Base-by-base conservation (phyloP, 257 asterid genomes). In the Nemophila menziesii region DNA sequence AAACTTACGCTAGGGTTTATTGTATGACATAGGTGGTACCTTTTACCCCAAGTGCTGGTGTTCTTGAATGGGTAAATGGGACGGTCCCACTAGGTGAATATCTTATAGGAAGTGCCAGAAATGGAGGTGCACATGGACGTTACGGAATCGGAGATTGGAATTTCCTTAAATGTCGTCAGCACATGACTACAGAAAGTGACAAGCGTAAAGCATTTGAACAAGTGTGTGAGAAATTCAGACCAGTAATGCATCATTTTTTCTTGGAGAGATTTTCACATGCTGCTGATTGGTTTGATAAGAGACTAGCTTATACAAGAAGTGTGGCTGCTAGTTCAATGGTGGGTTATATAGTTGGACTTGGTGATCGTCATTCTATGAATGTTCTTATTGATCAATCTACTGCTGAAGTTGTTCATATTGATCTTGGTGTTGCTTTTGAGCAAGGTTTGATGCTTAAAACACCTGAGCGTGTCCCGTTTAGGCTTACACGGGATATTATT, bases 281-380 rank as follows among this genome's bases (percentile, higher is more conserved):
- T 39, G 84, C 94, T 48, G 94, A 89, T 58, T 89, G 98, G 95
- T 89, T 89, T 74, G 95, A 89, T 50, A 89, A 83, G 77, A 78
- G 95, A 64, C 92, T 89, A 61, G 92, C 94, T 53, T 89, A 78
- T 62, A 78, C 98, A 42, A 81, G 95, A 70, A 89, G 98, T 22
- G 95, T 89, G 56, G 98, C 98, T 12, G 87, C 98, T 41, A 89
- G 95, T 80, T 89, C 98, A 63, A 89, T 89, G 98, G 98, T 89
- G 46, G 98, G 95, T 68, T 89, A 89, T 77, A 89, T 84, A 44
- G 98, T 89, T 12, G 98, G 98, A 40, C 81, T 89, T 61, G 98
- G 98, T 46, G 98, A 89, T 69, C 80, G 98, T 50, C 98, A 89
- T 76, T 68, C 93, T 60, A 80, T 75, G 90, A 89, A 89, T 55